A percentile compares a stretch with the other conserved stretches of the same genome.
phyloP scores from a whole-genome alignment of 805 yeast species.

The Metschnikowia dekortorum region DNA sequence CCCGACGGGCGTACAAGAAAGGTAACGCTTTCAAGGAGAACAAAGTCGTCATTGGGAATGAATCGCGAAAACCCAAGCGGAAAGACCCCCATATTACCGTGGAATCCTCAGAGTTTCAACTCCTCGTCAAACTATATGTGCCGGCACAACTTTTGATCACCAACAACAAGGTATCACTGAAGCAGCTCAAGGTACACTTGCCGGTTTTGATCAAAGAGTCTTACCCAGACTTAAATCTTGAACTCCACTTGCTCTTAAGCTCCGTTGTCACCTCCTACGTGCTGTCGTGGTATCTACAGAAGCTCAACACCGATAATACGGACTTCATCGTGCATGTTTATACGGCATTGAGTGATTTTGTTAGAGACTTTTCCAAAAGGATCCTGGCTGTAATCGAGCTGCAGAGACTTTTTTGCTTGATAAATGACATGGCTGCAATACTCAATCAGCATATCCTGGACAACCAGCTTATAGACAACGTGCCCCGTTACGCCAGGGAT shows the following conservation, averaged over 20 bases:
- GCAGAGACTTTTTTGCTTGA: conserved; percentile 15
- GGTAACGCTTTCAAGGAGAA: conserved; percentile 9
- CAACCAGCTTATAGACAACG: conserved; percentile 1
- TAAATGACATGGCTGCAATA: conserved; percentile 21
- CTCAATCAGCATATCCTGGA: conserved; percentile 11
- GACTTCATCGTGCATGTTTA: conserved; percentile 14
- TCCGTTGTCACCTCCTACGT: conserved; percentile 20
- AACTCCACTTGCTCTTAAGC: conserved; percentile 35
- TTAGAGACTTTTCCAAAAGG: conserved; percentile 10
- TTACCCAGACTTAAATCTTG: conserved; percentile 25
- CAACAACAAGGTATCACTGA: conserved; percentile 24
- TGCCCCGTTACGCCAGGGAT: conserved; percentile 7
- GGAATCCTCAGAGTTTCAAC: conserved; percentile 44
- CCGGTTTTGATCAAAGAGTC: conserved; percentile 25
- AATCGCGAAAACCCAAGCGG: conserved; percentile 4
- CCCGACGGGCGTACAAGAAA: conserved; percentile 8
- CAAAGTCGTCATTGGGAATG: conserved; percentile 10
- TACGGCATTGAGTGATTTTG: conserved; percentile 12
- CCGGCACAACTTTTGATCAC: conserved; percentile 30
- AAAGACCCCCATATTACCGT: conserved; percentile 33
- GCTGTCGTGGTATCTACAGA: conserved; percentile 17
- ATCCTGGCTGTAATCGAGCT: conserved; percentile 10
- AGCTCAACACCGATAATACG: conserved; percentile 16
- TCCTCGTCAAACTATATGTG: conserved; percentile 31
- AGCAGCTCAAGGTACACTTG: conserved; percentile 24